These are phyloP conservation scores for Rhytidhysteron rufulum DNA, from an alignment of 2,329 filamentous ascomycete genomes.

Conservation along the genomic window DNA sequence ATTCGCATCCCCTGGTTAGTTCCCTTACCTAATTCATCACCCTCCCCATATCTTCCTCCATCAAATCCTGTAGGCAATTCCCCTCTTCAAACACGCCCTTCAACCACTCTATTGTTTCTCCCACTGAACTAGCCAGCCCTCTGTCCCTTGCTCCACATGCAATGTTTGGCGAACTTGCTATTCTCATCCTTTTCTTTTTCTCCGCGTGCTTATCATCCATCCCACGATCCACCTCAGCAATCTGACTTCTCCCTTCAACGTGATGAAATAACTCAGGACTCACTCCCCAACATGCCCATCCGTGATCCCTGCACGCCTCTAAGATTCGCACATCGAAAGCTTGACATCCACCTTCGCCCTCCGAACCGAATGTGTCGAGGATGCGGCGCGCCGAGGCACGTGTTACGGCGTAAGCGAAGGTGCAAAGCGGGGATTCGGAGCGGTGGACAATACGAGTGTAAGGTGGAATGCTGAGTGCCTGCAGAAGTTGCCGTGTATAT, in stretches of 20 bases:
- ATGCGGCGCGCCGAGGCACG: constrained; percentile 28
- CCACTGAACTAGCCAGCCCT: constrained; percentile 18
- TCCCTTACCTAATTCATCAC: too few species aligned
- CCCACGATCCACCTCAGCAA: constrained; percentile 20
- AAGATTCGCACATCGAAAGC: constrained; percentile 38
- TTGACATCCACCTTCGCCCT: constrained; percentile 17
- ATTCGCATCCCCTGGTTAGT: too few species aligned
- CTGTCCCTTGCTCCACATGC: constrained; percentile 26
- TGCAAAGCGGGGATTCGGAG: constrained; percentile 35
- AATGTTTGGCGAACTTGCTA: constrained; percentile 26
- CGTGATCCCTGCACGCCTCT: constrained; percentile 34
- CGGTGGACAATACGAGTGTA: constrained; percentile 30
- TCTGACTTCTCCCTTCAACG: constrained; percentile 26
- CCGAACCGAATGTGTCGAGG: constrained; percentile 15
- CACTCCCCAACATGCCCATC: constrained; percentile 33
- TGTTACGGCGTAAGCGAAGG: constrained; percentile 38
- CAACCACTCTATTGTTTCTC: constrained; percentile 20
- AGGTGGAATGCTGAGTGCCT: constrained; percentile 19
- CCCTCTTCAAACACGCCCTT: constrained; percentile 20
- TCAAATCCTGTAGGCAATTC: constrained; percentile 17
- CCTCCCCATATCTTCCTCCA: constrained; percentile 12
- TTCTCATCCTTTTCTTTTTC: neutral
- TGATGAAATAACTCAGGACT: constrained; percentile 42
- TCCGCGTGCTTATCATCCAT: constrained; percentile 9
- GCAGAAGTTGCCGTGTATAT: constrained; percentile 24